Evolutionary conservation across 345 rosid genomes (phyloP).

Genomic region (Anacardium occidentale): DNA sequence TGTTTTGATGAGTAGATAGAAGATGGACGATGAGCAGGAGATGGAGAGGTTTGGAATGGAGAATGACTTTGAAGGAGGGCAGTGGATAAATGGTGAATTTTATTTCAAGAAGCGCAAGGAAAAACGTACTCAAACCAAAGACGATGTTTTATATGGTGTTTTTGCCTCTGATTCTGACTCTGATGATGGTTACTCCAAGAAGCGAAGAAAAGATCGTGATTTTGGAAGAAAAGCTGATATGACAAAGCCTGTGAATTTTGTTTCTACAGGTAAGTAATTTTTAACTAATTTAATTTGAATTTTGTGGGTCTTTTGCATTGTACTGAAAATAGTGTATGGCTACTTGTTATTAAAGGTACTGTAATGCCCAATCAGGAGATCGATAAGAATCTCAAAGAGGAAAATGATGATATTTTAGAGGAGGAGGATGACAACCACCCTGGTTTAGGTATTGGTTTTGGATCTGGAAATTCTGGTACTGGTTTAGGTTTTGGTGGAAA

Average conservation of each 20-base stretch:
- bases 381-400: conserved; percentile 52
- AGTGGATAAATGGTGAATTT: conserved; percentile 73
- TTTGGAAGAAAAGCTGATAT: conserved; percentile 51
- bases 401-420: conserved; percentile 27
- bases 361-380: conserved; percentile 70
- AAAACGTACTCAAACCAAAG: conserved; percentile 68
- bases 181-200: conserved; percentile 41
- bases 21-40: conserved; percentile 83
- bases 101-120: conserved; percentile 57
- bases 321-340: background rate
- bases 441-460: conserved; percentile 55
- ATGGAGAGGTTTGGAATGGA: conserved; percentile 85
- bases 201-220: conserved; percentile 54
- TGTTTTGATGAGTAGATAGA: background rate
- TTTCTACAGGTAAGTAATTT: conserved; percentile 43
- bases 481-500: conserved; percentile 4
- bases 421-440: conserved; percentile 41
- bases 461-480: conserved; percentile 31
- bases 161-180: conserved; percentile 64
- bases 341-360: conserved; percentile 49
- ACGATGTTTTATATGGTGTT: conserved; percentile 63
- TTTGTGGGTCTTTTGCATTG: background rate
- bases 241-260: conserved; percentile 76
- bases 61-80: conserved; percentile 80
- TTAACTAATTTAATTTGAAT: background rate